Evolutionary conservation across 176 grass and related monocot genomes (phyloP).

Genomic region (Oryza officinalis): DNA sequence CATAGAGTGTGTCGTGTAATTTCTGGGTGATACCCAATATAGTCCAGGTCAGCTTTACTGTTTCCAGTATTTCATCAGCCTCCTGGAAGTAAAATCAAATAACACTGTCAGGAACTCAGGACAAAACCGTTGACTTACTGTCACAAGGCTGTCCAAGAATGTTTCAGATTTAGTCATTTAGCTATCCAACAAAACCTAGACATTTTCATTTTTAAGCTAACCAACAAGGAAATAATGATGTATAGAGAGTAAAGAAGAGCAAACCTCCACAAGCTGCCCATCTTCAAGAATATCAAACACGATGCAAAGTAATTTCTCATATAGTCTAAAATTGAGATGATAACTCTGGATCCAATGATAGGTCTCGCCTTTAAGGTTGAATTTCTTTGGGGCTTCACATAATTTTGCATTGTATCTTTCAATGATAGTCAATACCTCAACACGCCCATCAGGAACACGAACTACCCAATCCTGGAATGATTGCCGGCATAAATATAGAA

Average conservation of each 20-base stretch:
- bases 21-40: slow-evolving; percentile 77
- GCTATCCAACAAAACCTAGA: slow-evolving; percentile 17
- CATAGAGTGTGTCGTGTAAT: slow-evolving; percentile 64
- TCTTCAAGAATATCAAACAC: slow-evolving; percentile 98
- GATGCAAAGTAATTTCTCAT: slow-evolving; percentile 82
- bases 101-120: slow-evolving; percentile 39
- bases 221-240: slow-evolving; percentile 22
- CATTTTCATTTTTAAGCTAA: background rate
- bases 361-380: slow-evolving; percentile 55
- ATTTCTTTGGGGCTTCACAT: slow-evolving; percentile 54
- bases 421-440: slow-evolving; percentile 70
- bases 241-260: slow-evolving; percentile 28
- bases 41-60: slow-evolving; percentile 67
- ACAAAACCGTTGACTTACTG: slow-evolving; percentile 33
- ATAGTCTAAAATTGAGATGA: slow-evolving; percentile 80
- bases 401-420: slow-evolving; percentile 68
- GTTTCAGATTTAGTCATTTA: background rate
- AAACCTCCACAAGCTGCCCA: slow-evolving; percentile 86
- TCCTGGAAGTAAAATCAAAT: slow-evolving; percentile 64
- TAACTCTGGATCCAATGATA: slow-evolving; percentile 77
- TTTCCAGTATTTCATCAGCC: slow-evolving; percentile 80
- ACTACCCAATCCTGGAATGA: slow-evolving; percentile 74
- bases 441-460: slow-evolving; percentile 58
- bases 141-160: slow-evolving; percentile 26
- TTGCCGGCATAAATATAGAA: slow-evolving; percentile 27